phyloP scores from a whole-genome alignment of 2,329 filamentous ascomycete genomes.

The Penicillium italicum region DNA sequence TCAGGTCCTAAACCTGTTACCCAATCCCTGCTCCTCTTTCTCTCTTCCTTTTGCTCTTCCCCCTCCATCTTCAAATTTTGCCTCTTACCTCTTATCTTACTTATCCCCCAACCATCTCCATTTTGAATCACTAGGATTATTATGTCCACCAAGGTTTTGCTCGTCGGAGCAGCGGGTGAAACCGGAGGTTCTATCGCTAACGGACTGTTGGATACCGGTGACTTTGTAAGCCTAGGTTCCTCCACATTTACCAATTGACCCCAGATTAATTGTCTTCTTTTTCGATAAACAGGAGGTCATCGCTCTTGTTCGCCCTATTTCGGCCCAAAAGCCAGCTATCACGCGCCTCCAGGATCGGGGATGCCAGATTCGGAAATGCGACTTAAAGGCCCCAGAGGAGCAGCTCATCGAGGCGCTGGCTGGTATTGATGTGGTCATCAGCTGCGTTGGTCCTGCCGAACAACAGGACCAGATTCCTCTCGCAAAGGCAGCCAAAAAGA shows the following conservation, averaged over 20 bases:
- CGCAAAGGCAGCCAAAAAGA: constrained; percentile 48
- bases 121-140: constrained; percentile 6
- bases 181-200: constrained; percentile 40
- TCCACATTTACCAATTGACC: background rate
- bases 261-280: background rate
- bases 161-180: constrained; percentile 41
- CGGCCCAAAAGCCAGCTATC: constrained; percentile 47
- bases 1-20: constrained; percentile 27
- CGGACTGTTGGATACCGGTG: constrained; percentile 33
- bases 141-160: constrained; percentile 38
- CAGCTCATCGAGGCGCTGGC: constrained; percentile 43
- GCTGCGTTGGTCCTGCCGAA: constrained; percentile 36
- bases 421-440: constrained; percentile 48
- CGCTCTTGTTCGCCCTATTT: constrained; percentile 48
- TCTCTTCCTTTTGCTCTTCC: constrained; percentile 7
- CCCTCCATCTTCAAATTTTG: background rate
- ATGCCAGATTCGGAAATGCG: constrained; percentile 43
- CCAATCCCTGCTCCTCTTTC: constrained; percentile 9
- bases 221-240: constrained; percentile 17
- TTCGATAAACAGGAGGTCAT: constrained; percentile 43
- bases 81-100: background rate
- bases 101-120: background rate
- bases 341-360: constrained; percentile 42
- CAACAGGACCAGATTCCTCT: constrained; percentile 47
- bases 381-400: constrained; percentile 44